These are phyloP conservation scores for Annulohypoxylon nitens DNA, from an alignment of 495 filamentous ascomycete species.

Conservation along the genomic window DNA sequence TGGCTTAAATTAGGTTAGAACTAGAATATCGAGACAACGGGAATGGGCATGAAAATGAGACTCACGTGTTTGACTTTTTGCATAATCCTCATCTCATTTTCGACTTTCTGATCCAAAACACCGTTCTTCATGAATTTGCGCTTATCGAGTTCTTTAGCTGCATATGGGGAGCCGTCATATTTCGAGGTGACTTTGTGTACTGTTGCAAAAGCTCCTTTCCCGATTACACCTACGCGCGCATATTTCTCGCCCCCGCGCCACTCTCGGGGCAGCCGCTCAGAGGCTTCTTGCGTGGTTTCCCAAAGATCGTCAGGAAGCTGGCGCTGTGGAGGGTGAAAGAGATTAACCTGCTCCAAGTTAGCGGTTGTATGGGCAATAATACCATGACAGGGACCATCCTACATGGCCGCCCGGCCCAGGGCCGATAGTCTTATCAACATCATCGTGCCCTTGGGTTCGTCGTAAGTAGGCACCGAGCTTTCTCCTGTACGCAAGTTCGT, in stretches of 20 bases:
- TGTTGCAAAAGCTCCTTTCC: conserved; percentile 92
- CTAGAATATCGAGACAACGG: conserved; percentile 32
- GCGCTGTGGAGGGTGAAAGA: conserved; percentile 40
- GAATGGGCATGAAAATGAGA: conserved; percentile 17
- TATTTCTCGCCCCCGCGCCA: conserved; percentile 89
- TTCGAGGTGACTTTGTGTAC: conserved; percentile 88
- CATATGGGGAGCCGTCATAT: conserved; percentile 81
- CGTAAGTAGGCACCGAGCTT: conserved; percentile 70
- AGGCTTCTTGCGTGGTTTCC: conserved; percentile 21
- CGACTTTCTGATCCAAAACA: conserved; percentile 83
- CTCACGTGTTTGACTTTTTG: conserved; percentile 83
- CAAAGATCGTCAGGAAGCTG: conserved; percentile 8
- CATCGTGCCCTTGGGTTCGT: conserved; percentile 28
- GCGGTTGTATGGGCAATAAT: neutral
- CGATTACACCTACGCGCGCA: conserved; percentile 82
- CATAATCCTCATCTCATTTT: conserved; percentile 97
- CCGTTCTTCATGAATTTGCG: conserved; percentile 89
- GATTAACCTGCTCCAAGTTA: conserved; percentile 47
- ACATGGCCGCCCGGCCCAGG: conserved; percentile 64
- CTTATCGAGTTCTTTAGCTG: conserved; percentile 93
- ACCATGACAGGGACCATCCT: conserved; percentile 31
- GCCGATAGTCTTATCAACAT: conserved; percentile 57
- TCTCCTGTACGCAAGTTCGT: conserved; percentile 67
- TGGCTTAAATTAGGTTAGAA: conserved; percentile 64
- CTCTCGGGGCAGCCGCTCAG: conserved; percentile 57